Conservation (phyloP, 306 rosid genomes). For the Trichosanthes truncata region DNA sequence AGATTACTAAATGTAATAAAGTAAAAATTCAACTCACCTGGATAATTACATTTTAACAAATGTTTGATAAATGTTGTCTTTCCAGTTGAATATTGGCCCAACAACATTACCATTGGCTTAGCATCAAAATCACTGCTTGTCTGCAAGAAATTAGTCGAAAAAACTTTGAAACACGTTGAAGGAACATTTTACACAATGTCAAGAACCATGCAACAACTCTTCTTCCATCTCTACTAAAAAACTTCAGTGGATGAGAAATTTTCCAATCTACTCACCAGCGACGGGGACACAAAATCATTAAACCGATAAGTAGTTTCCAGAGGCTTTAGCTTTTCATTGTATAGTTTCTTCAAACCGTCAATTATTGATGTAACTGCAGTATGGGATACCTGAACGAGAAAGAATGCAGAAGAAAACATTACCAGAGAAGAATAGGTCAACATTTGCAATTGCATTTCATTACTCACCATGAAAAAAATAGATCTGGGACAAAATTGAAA, state of each 20-base stretch:
- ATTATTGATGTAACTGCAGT: constrained; percentile 68
- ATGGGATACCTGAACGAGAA: constrained; percentile 43
- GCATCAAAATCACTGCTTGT: constrained; percentile 82
- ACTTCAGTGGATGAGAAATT: not conserved
- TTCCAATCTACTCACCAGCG: constrained; percentile 44
- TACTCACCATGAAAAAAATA: not conserved
- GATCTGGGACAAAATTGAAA: not conserved
- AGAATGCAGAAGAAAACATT: constrained; percentile 2
- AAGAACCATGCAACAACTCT: not conserved
- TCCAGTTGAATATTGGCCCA: constrained; percentile 97
- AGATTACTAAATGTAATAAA: not conserved
- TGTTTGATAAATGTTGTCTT: constrained; percentile 94
- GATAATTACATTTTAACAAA: constrained; percentile 64
- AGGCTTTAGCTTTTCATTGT: constrained; percentile 72
- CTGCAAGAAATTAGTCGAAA: constrained; percentile 23
- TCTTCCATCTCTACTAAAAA: not conserved
- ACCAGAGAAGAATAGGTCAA: not conserved
- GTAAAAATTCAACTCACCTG: constrained; percentile 47
- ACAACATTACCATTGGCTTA: constrained; percentile 97
- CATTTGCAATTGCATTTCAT: not conserved
- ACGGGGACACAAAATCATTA: constrained; percentile 73
- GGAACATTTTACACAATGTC: not conserved
- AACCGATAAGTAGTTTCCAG: constrained; percentile 65
- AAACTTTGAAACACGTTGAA: not conserved
- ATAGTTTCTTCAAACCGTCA: constrained; percentile 82